Evolutionary conservation across 257 asterid species (phyloP), one percentile per base, ranked within the genome.

Genomic region (Gynochthodes officinalis): DNA sequence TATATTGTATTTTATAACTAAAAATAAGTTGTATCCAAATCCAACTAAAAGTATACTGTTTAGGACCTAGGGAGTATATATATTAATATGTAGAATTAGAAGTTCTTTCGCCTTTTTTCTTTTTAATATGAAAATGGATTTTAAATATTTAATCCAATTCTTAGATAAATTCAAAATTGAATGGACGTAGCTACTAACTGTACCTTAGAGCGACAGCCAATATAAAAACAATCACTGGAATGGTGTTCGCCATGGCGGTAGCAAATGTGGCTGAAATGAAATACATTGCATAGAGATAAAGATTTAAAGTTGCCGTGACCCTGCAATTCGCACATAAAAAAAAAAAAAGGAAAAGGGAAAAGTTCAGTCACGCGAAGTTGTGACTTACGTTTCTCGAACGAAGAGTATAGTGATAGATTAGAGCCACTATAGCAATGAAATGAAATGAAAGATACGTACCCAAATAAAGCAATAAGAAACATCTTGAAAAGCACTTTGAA

Each of bases 211-310:
- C 68, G 39, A 89, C 81, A 10, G 96, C 87, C 78, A 89, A 72
- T 72, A 88, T 60, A 42, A 87, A 89, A 32, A 85, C 89, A 70
- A 87, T 48, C 1, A 83, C 76, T 57, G 96, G 96, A 49, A 81
- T 81, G 16, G 82, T 73, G 70, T 85, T 88, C 7, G 82, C 71
- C 32, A 77, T 76, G 74, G 96, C 94, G 4, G 86, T 78, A 3
- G 85, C 89, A 82, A 83, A 82, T 46, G 94, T 89, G 4, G 96
- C 94, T 5, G 96, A 86, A 4, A 79, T 76, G 74, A 82, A 84
- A 10, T 79, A 43, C 57, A 87, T 35, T 23, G 66, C 74, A 10
- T 73, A 82, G 78, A 63, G 68, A 32, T 73, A 82, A 25, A 88
- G 82, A 80, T 87, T 81, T 80, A 87, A 61, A 67, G 80, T 52